Evolutionary conservation across 768 basidiomycete genomes (phyloP), one percentile per base, ranked within the genome.

Genomic region (Mycena kentingensis): DNA sequence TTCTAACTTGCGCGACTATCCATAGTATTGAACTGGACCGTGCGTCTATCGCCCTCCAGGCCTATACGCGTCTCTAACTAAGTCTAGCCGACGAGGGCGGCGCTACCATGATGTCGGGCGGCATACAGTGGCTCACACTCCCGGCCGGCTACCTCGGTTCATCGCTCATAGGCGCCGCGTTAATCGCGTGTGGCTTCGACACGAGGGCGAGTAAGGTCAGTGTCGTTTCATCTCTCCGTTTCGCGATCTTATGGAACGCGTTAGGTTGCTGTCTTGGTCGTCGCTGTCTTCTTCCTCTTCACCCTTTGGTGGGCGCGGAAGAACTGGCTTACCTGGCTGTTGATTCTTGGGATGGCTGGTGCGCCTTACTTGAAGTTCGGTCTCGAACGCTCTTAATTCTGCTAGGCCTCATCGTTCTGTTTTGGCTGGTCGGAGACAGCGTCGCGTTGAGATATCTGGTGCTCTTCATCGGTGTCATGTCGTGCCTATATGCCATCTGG

Each of bases 121-220:
- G 92, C 1, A 81, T 94, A 35, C 73, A 80, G 19, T 89, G 85
- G 81, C 68, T 93, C 21, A 93, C 92, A 0, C 79, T 93, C 3
- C 89, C 90, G 1, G 78, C 79, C 19, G 92, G 93, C 51, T 91
- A 92, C 66, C 82, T 93, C 37, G 90, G 92, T 27, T 88, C 90
- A 4, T 85, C 87, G 4, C 75, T 96, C 63, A 91, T 96, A 46
- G 94, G 94, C 22, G 93, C 91, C 2, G 79, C 80, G 37, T 74
- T 97, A 34, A 94, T 97, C 52, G 82, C 91, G 12, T 92, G 90
- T 56, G 93, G 91, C 12, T 93, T 93, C 65, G 81, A 93, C 68
- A 92, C 89, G 39, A 85, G 90, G 58, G 93, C 93, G 3, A 88
- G 86, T 71, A 96, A 96, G 66, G 63, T n/a, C n/a, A n/a, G n/a